Evolutionary conservation across 495 filamentous ascomycete genomes (phyloP).

Genomic region (Daldinia vernicosa): DNA sequence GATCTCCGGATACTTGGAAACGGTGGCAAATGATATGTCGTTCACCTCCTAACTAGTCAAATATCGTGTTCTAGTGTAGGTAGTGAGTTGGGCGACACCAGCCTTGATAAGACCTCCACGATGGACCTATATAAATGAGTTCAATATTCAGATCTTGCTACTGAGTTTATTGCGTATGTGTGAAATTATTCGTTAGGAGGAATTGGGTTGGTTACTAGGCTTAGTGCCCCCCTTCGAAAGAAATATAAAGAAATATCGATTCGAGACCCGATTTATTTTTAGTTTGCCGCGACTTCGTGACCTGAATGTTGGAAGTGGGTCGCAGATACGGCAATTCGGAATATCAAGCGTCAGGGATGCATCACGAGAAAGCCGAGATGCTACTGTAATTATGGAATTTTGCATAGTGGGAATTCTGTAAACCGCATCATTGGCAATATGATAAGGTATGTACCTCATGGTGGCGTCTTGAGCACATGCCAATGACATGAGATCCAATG

Average conservation of each 20-base stretch:
- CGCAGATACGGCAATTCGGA: slow-evolving; percentile 15
- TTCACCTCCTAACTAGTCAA: slow-evolving; percentile 11
- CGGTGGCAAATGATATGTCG: slow-evolving; percentile 32
- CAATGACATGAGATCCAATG: slow-evolving; percentile 26
- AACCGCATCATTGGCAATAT: slow-evolving; percentile 12
- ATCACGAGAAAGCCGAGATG: slow-evolving; percentile 12
- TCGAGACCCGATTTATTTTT: slow-evolving; percentile 30
- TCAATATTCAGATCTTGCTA: not conserved
- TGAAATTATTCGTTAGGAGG: slow-evolving; percentile 9
- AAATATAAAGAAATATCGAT: slow-evolving; percentile 26
- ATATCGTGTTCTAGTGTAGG: slow-evolving; percentile 10
- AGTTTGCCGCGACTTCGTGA: slow-evolving; percentile 10
- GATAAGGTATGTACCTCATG: slow-evolving; percentile 22
- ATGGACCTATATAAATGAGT: not conserved
- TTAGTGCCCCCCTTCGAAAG: slow-evolving; percentile 7
- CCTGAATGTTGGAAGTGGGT: slow-evolving; percentile 34
- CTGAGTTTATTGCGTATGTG: not conserved
- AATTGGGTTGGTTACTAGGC: not conserved
- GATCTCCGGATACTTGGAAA: not conserved
- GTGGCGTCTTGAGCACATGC: slow-evolving; percentile 22
- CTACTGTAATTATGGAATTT: slow-evolving; percentile 1
- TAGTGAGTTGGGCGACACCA: slow-evolving; percentile 17
- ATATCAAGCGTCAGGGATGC: slow-evolving; percentile 21
- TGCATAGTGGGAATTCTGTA: slow-evolving; percentile 2
- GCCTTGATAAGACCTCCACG: not conserved